These are phyloP conservation scores for Podaxis pistillaris DNA, from an alignment of 768 basidiomycete species.

Conservation along the genomic window DNA sequence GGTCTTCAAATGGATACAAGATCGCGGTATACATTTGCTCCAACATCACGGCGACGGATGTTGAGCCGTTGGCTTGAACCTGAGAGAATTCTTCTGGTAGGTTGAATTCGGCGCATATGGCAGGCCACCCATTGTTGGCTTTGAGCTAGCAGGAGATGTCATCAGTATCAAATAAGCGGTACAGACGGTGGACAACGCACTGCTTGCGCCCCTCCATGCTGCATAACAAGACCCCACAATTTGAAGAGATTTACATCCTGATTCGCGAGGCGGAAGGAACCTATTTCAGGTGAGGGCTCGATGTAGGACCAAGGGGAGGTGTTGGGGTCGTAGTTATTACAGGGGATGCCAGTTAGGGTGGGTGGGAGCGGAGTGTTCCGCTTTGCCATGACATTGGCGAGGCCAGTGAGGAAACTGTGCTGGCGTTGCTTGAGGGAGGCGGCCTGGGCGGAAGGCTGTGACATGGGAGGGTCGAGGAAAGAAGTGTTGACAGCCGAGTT, in stretches of 20 bases:
- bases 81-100: slow-evolving; percentile 56
- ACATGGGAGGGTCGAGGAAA: slow-evolving; percentile 46
- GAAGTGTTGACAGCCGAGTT: slow-evolving; percentile 34
- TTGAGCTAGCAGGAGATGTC: slow-evolving; percentile 36
- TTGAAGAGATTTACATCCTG: slow-evolving; percentile 77
- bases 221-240: slow-evolving; percentile 61
- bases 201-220: slow-evolving; percentile 58
- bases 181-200: slow-evolving; percentile 38
- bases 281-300: slow-evolving; percentile 60
- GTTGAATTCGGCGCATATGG: slow-evolving; percentile 53
- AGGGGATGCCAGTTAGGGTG: slow-evolving; percentile 60
- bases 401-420: slow-evolving; percentile 55
- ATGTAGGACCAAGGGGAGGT: slow-evolving; percentile 65
- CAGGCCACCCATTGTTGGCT: slow-evolving; percentile 54
- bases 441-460: slow-evolving; percentile 30
- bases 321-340: slow-evolving; percentile 58
- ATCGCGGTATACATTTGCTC: slow-evolving; percentile 61
- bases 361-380: slow-evolving; percentile 71
- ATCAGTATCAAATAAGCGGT: slow-evolving; percentile 17
- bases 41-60: slow-evolving; percentile 49
- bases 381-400: slow-evolving; percentile 58
- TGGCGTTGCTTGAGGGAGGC: slow-evolving; percentile 50
- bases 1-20: slow-evolving; percentile 71
- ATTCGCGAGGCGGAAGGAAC: slow-evolving; percentile 66
- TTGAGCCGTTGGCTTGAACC: slow-evolving; percentile 44